Base-by-base conservation (phyloP, 768 basidiomycete species). In the Amanita jacksonii region DNA sequence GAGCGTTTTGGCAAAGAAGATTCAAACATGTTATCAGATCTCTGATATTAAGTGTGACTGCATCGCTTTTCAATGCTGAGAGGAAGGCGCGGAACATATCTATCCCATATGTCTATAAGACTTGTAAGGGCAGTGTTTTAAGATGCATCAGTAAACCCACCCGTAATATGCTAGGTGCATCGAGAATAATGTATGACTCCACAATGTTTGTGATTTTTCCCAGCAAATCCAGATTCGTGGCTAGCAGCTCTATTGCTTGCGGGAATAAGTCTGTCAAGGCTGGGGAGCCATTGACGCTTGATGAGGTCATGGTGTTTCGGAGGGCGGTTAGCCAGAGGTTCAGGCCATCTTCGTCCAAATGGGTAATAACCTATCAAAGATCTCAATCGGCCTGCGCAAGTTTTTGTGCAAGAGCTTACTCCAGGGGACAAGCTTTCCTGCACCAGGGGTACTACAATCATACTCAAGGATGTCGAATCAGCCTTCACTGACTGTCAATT, bases 101-200 rank as follows among this genome's bases (percentile, higher is more conserved):
- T n/a, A 60, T 46, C 5, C 73, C 73, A 53, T 69, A 70, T 9
- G 58, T 65, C 85, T 89, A 48, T 9, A 31, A 22, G 45, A 41
- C 6, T 20, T 20, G 38, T 30, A 28, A 43, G 28, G 30, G 8
- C 10, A 10, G 6, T 12, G 9, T 23, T 15, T 6, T 6, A 8
- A 9, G 35, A 5, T 19, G 32, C 16, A 23, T 10, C 8, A 2
- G 7, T 23, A 28, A 15, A 24, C 19, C 45, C 49, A 86, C 89
- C 67, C 80, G 74, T 37, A 90, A 58, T 46, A 92, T 68, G 8
- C 62, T 54, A 13, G 61, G 47, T 0, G 76, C 76, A 59, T 87
- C 83, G 13, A 87, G 67, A n/a, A 94, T 58, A 47, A 87, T 64
- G 57, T 91, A 93, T 4, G 83, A 80, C 56, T 89, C 85, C 18